Conservation (phyloP, 352 stramenopile genomes). For the Hyaloperonospora brassicae region DNA sequence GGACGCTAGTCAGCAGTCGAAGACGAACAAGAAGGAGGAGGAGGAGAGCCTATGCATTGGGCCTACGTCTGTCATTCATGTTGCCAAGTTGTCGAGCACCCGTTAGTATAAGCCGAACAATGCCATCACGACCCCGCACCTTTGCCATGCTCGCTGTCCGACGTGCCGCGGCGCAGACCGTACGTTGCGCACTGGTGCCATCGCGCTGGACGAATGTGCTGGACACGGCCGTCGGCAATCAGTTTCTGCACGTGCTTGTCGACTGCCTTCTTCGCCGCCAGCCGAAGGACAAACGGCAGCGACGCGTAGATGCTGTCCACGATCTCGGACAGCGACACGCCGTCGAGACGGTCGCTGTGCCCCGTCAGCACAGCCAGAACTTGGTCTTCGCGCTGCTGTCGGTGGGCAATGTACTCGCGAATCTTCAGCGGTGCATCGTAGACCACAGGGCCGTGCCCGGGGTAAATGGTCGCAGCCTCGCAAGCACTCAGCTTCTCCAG, state of each 20-base stretch:
- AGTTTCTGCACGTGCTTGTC: slow-evolving; percentile 65
- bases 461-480: slow-evolving; percentile 49
- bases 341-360: slow-evolving; percentile 1
- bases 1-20: no score
- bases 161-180: slow-evolving; percentile 13
- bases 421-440: slow-evolving; percentile 57
- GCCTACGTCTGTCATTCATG: slow-evolving; percentile 24
- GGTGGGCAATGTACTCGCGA: slow-evolving; percentile 67
- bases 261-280: slow-evolving; percentile 45
- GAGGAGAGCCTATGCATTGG: no score
- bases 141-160: neutral
- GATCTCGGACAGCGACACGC: slow-evolving; percentile 40
- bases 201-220: slow-evolving; percentile 5
- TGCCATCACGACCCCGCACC: slow-evolving; percentile 11
- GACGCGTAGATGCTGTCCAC: slow-evolving; percentile 45
- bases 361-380: slow-evolving; percentile 40
- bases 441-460: slow-evolving; percentile 66
- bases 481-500: slow-evolving; percentile 40
- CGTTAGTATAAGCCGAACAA: slow-evolving; percentile 21
- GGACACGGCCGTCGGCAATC: slow-evolving; percentile 34
- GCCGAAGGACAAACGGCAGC: slow-evolving; percentile 42
- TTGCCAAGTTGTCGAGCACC: slow-evolving; percentile 12
- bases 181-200: slow-evolving; percentile 35
- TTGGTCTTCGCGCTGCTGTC: slow-evolving; percentile 59
- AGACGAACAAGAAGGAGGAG: no score